Evolutionary conservation across 805 yeast species (phyloP).

Genomic region (Wickerhamomyces tratensis): DNA sequence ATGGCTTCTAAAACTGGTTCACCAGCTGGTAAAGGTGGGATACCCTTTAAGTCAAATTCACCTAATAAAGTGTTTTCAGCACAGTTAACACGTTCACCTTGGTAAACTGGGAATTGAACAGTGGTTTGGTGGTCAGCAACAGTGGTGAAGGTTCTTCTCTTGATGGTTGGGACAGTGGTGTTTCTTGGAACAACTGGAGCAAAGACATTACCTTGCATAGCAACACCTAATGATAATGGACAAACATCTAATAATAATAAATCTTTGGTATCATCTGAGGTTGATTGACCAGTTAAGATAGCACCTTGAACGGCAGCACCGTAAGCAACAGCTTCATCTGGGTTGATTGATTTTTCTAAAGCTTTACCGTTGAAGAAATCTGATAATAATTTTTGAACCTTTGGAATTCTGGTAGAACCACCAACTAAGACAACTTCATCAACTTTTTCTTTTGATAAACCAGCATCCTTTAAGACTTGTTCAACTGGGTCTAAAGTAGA

Average conservation of each 20-base stretch:
- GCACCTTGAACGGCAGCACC: slow-evolving; percentile 99
- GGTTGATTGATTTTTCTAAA: slow-evolving; percentile 94
- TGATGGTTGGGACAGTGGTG: slow-evolving; percentile 98
- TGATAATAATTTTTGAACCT: slow-evolving; percentile 87
- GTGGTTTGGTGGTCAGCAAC: slow-evolving; percentile 98
- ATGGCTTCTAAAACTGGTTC: slow-evolving; percentile 99
- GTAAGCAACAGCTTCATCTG: slow-evolving; percentile 98
- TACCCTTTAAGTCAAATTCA: slow-evolving; percentile 96
- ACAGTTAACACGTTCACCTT: slow-evolving; percentile 99
- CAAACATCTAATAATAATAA: slow-evolving; percentile 93
- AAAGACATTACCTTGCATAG: slow-evolving; percentile 98
- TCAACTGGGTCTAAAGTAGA: slow-evolving; percentile 91
- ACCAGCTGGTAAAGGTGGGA: slow-evolving; percentile 98
- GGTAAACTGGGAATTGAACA: slow-evolving; percentile 97
- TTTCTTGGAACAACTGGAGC: slow-evolving; percentile 99
- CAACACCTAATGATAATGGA: slow-evolving; percentile 98
- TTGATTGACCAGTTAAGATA: slow-evolving; percentile 87
- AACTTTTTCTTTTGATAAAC: slow-evolving; percentile 72
- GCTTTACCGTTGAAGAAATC: slow-evolving; percentile 97
- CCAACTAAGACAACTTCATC: slow-evolving; percentile 96
- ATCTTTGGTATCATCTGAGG: slow-evolving; percentile 90
- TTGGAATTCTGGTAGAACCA: slow-evolving; percentile 99
- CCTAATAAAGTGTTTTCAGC: slow-evolving; percentile 95
- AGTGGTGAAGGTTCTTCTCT: slow-evolving; percentile 98
- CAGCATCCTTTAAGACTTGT: slow-evolving; percentile 89